These are phyloP conservation scores for Azolla pinnata DNA, from an alignment of 75 land plant species.

Conservation along the genomic window DNA sequence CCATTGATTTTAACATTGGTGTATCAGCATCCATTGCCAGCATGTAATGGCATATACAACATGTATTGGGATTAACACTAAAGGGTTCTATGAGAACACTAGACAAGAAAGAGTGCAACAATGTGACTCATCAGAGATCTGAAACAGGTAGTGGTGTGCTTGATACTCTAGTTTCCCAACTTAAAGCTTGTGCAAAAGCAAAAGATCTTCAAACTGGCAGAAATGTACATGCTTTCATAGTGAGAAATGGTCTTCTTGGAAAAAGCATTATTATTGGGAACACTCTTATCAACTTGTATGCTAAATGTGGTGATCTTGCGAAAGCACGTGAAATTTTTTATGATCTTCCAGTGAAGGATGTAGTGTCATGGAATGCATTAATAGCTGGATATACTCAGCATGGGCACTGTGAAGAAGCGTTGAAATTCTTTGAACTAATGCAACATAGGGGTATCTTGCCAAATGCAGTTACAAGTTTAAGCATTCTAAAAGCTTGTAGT, in stretches of 20 bases:
- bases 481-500: slow-evolving; percentile 11
- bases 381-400: slow-evolving; percentile 18
- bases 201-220: not conserved
- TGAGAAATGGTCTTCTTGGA: not conserved
- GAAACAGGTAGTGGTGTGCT: too few relatives aligned
- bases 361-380: slow-evolving; percentile 23
- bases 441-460: slow-evolving; percentile 2
- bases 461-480: too few relatives aligned
- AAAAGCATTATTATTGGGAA: not conserved
- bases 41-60: too few relatives aligned
- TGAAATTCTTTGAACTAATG: slow-evolving; percentile 11
- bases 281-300: slow-evolving; percentile 1
- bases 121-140: too few relatives aligned
- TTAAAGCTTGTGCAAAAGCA: not conserved
- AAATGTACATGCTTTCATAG: not conserved
- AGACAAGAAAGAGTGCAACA: too few relatives aligned
- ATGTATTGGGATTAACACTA: too few relatives aligned
- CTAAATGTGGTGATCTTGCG: slow-evolving; percentile 10
- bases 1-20: too few relatives aligned
- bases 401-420: slow-evolving; percentile 9
- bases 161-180: not conserved
- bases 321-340: slow-evolving; percentile 7
- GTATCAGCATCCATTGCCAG: too few relatives aligned
- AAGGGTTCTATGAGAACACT: too few relatives aligned
- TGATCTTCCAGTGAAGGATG: not conserved